These are phyloP conservation scores for Botrytis cinerea DNA, from an alignment of 2,329 filamentous ascomycete genomes.

Conservation along the genomic window DNA sequence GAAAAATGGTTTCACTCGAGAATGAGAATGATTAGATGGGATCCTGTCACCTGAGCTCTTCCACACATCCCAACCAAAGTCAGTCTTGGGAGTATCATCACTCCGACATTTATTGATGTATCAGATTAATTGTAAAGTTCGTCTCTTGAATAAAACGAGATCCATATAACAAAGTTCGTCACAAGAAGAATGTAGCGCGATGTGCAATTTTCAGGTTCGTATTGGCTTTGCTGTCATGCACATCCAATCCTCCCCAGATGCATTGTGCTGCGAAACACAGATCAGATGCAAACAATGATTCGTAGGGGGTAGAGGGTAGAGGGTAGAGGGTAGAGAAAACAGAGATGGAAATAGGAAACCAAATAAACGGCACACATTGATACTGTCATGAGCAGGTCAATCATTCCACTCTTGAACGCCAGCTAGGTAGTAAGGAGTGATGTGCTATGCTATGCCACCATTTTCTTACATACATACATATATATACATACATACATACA, in stretches of 20 bases:
- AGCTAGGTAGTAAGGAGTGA: background rate
- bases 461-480: background rate
- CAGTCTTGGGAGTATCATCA: background rate
- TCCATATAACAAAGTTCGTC: background rate
- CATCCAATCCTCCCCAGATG: background rate
- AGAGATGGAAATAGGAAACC: background rate
- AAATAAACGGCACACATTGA: background rate
- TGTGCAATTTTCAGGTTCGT: background rate
- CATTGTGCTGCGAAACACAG: background rate
- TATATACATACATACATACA: too few species aligned
- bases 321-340: too few species aligned
- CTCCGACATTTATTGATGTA: background rate
- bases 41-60: background rate
- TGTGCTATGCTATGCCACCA: background rate
- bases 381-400: background rate
- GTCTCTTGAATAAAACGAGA: background rate
- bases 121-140: constrained; percentile 6
- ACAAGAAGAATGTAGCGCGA: background rate
- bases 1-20: background rate
- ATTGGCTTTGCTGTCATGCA: constrained; percentile 4
- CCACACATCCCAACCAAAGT: background rate
- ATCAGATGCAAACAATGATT: background rate
- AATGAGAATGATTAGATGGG: background rate
- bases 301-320: background rate
- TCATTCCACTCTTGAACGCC: background rate